A percentile compares a stretch with the other conserved stretches of the same genome.
Evolutionary conservation across 2,329 filamentous ascomycete genomes (phyloP).

Genomic region (Aspergillus sp.): DNA sequence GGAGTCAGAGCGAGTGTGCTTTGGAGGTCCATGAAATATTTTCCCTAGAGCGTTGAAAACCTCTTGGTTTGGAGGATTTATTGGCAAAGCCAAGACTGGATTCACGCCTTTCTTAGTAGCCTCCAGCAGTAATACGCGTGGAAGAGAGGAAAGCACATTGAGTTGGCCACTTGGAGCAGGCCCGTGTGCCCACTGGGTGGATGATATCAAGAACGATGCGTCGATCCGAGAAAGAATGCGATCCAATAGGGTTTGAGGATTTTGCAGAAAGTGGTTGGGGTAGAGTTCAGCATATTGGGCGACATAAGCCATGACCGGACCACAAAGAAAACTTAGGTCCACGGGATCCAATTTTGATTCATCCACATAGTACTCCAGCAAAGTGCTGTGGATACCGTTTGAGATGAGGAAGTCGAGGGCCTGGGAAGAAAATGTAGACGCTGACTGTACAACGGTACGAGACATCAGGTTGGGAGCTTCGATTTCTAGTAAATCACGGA

Average conservation of each 20-base stretch:
- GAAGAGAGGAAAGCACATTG: constrained; percentile 57
- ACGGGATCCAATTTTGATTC: constrained; percentile 50
- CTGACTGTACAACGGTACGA: constrained; percentile 31
- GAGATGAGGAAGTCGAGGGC: constrained; percentile 54
- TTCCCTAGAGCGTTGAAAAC: constrained; percentile 55
- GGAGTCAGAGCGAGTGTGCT: constrained; percentile 22
- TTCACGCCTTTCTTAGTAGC: constrained; percentile 38
- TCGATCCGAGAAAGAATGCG: constrained; percentile 50
- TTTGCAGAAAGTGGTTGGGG: constrained; percentile 54
- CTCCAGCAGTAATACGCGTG: constrained; percentile 53
- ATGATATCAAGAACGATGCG: constrained; percentile 45
- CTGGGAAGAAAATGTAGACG: constrained; percentile 40
- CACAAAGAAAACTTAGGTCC: constrained; percentile 55
- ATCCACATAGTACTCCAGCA: constrained; percentile 54
- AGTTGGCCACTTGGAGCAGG: constrained; percentile 57
- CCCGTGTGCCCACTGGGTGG: constrained; percentile 52
- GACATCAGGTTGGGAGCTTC: constrained; percentile 36
- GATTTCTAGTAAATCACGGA: constrained; percentile 52
- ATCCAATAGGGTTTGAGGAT: constrained; percentile 39
- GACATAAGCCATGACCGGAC: constrained; percentile 58
- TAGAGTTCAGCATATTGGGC: constrained; percentile 57
- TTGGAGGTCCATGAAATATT: constrained; percentile 55
- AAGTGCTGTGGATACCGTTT: constrained; percentile 51
- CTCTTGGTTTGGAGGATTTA: constrained; percentile 53
- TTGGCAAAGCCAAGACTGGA: constrained; percentile 52